Evolutionary conservation across 2,329 filamentous ascomycete genomes (phyloP).

Genomic region (Fusarium sp.): DNA sequence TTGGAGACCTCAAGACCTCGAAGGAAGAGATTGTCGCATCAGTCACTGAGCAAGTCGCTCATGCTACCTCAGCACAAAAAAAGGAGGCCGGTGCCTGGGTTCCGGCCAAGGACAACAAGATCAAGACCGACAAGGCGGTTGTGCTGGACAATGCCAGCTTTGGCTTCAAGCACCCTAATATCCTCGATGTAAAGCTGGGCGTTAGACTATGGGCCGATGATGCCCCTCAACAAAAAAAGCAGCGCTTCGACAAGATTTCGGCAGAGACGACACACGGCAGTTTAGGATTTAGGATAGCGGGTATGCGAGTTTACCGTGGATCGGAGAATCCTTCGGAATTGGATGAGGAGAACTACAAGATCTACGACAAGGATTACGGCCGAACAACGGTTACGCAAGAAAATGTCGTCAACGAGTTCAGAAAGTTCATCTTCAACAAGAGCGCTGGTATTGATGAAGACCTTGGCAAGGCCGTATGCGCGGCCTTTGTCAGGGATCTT

Average conservation of each 20-base stretch:
- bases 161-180: slow-evolving; percentile 86
- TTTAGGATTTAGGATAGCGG: slow-evolving; percentile 72
- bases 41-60: slow-evolving; percentile 51
- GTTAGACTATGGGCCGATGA: slow-evolving; percentile 86
- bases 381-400: slow-evolving; percentile 63
- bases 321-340: slow-evolving; percentile 64
- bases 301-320: slow-evolving; percentile 73
- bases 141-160: slow-evolving; percentile 87
- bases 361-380: slow-evolving; percentile 74
- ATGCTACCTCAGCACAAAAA: slow-evolving; percentile 21
- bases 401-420: slow-evolving; percentile 67
- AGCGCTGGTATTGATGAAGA: slow-evolving; percentile 70
- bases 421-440: slow-evolving; percentile 69
- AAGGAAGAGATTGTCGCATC: slow-evolving; percentile 52
- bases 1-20: slow-evolving; percentile 48
- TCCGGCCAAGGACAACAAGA: slow-evolving; percentile 66
- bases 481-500: slow-evolving; percentile 66
- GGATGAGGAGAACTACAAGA: slow-evolving; percentile 66
- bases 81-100: slow-evolving; percentile 56
- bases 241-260: slow-evolving; percentile 70
- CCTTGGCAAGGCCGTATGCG: slow-evolving; percentile 66
- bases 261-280: slow-evolving; percentile 69
- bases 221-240: slow-evolving; percentile 69
- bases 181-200: slow-evolving; percentile 93
- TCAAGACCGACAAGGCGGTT: slow-evolving; percentile 82